Conservation (phyloP, 169 alveolate species). For the Cryptosporidium viatorum region DNA sequence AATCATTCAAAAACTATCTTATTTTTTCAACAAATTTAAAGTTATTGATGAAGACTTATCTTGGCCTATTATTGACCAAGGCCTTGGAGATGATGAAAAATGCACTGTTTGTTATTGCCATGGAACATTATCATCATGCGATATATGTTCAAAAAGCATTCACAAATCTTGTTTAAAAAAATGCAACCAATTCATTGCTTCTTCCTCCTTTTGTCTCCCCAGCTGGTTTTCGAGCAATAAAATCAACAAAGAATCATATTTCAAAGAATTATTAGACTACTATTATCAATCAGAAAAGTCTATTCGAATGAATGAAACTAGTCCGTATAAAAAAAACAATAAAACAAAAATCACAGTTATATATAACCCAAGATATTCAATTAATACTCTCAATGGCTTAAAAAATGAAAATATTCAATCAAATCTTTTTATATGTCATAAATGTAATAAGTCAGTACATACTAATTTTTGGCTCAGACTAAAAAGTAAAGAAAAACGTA, state of each 20-base stretch:
- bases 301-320: background rate
- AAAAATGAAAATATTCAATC: background rate
- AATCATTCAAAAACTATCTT: slow-evolving; percentile 42
- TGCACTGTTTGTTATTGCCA: slow-evolving; percentile 59
- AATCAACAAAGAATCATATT: slow-evolving; percentile 18
- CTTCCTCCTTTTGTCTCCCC: slow-evolving; percentile 56
- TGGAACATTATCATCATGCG: slow-evolving; percentile 63
- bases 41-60: slow-evolving; percentile 52
- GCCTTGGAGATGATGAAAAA: slow-evolving; percentile 73
- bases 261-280: slow-evolving; percentile 14
- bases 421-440: slow-evolving; percentile 25
- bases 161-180: slow-evolving; percentile 62
- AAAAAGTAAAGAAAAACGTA: slow-evolving; percentile 25
- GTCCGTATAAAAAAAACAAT: background rate
- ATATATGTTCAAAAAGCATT: slow-evolving; percentile 41
- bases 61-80: slow-evolving; percentile 70
- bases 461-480: slow-evolving; percentile 30
- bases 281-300: background rate
- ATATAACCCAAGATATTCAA: slow-evolving; percentile 38
- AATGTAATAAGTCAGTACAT: slow-evolving; percentile 34
- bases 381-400: background rate
- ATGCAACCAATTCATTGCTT: slow-evolving; percentile 43
- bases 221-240: slow-evolving; percentile 43
- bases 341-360: slow-evolving; percentile 35
- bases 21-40: slow-evolving; percentile 21